A percentile compares a stretch with the other conserved stretches of the same genome.
phyloP scores from a whole-genome alignment of 208 protist species.

The Wallacemonas sp. region DNA sequence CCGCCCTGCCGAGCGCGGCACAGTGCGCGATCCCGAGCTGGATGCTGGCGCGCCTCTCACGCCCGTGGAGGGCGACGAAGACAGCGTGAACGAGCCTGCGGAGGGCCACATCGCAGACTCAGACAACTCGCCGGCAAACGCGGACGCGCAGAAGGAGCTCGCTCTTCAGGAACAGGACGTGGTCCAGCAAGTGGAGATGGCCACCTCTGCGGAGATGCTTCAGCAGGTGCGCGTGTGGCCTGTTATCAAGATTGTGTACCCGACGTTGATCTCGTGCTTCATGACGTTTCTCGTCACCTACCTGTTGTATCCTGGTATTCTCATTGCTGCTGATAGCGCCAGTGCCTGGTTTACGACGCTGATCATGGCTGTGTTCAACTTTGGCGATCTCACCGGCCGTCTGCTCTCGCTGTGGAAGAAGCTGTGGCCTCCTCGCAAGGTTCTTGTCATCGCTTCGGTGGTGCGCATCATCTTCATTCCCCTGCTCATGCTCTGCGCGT shows the following conservation, averaged over 20 bases:
- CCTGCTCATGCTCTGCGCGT: constrained; percentile 73
- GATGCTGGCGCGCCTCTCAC: not conserved
- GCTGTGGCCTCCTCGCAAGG: constrained; percentile 42
- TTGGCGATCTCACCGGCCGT: constrained; percentile 60
- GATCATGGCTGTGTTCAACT: constrained; percentile 76
- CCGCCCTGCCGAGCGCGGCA: constrained; percentile 22
- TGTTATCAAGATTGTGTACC: constrained; percentile 70
- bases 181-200: constrained; percentile 16
- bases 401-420: constrained; percentile 40
- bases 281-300: constrained; percentile 72
- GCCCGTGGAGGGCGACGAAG: not conserved
- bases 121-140: too few relatives aligned
- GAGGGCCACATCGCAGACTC: too few relatives aligned
- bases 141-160: too few relatives aligned
- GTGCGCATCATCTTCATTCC: constrained; percentile 67
- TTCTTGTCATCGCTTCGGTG: constrained; percentile 38
- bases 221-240: constrained; percentile 58
- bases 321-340: constrained; percentile 51
- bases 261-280: constrained; percentile 74
- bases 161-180: too few relatives aligned
- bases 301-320: constrained; percentile 78
- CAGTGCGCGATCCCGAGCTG: too few relatives aligned
- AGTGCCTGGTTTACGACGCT: constrained; percentile 73
- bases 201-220: constrained; percentile 67
- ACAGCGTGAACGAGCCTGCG: constrained; percentile 5